Percentiles rank a stretch among this genome's conserved stretches.
These are phyloP conservation scores for Dendrobium catenatum DNA, from an alignment of 106 monocot genomes.

Conservation along the genomic window DNA sequence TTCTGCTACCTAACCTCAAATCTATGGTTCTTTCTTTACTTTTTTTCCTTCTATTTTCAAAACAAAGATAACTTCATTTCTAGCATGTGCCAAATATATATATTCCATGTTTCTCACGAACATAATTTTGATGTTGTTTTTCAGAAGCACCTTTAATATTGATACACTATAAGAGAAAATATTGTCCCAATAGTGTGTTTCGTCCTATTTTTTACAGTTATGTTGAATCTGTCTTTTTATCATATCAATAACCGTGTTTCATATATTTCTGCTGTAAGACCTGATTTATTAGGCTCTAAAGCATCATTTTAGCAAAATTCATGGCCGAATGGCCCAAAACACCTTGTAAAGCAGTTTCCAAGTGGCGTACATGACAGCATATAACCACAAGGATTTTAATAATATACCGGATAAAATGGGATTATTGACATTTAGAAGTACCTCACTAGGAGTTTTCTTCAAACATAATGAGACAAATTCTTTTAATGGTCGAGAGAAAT, in stretches of 20 bases:
- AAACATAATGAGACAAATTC: conserved; percentile 93
- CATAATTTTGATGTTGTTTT: neutral
- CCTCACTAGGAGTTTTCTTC: conserved; percentile 83
- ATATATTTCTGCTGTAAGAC: neutral
- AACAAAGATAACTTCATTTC: neutral
- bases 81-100: neutral
- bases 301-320: neutral
- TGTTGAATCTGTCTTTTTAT: neutral
- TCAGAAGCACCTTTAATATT: neutral
- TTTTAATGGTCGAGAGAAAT: conserved; percentile 89
- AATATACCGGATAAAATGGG: neutral
- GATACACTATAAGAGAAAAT: neutral
- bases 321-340: neutral
- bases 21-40: neutral
- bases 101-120: neutral
- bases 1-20: neutral
- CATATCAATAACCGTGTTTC: neutral
- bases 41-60: neutral
- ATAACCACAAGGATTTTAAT: neutral
- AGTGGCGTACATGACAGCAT: neutral
- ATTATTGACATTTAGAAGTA: conserved; percentile 18
- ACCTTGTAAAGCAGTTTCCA: neutral
- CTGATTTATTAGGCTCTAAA: neutral
- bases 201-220: neutral
- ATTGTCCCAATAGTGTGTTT: neutral